Base-by-base conservation (phyloP, 768 basidiomycete genomes). In the Glaciozyma martinii region DNA sequence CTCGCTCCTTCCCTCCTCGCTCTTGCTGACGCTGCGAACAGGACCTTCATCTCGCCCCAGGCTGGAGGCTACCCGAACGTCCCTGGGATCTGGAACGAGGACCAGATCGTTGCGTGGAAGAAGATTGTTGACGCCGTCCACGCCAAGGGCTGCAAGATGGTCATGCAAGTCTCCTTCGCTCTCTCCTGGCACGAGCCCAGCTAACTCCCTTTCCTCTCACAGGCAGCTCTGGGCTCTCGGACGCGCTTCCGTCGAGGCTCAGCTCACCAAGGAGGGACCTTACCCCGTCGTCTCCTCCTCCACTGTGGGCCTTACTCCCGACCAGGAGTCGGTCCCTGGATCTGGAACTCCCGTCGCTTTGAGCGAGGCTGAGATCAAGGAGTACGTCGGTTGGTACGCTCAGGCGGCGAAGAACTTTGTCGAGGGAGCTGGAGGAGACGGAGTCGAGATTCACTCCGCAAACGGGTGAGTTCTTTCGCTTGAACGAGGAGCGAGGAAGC, bases 341-440 rank as follows among this genome's bases (percentile, higher is more conserved):
- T 3, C 23, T n/a, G 55, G 33, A 15, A 42, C 37, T n/a, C 70
- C 70, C 5, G 61, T 66, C 4, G 33, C 66, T 8, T 49, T 71
- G 3, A 55, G 66, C 9, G 64, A 63, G 37, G 76, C 77, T 3
- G 80, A 83, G 62, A 81, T 82, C 33, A 68, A 74, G 60, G 69
- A 74, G 2, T 66, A 81, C 61, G 71, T 82, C 21, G 68, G 73
- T 6, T 68, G 74, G 21, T 87, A 81, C 68, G 82, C 79, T 3
- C 75, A 77, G 12, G 83, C 82, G 0, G 84, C 86, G 4, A 77
- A 77, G 44, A 82, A 82, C 61, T 83, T 83, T 12, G 78, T 85
- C 8, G 70, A 78, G 49, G n/a, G 21, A 27, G 85, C 86, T n/a
- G 86, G 84, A 0, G 87, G 87, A 64, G 86, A 88, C 62, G 87